These are phyloP conservation scores for Penicillium pancosmium DNA, from an alignment of 495 filamentous ascomycete genomes.

Conservation along the genomic window DNA sequence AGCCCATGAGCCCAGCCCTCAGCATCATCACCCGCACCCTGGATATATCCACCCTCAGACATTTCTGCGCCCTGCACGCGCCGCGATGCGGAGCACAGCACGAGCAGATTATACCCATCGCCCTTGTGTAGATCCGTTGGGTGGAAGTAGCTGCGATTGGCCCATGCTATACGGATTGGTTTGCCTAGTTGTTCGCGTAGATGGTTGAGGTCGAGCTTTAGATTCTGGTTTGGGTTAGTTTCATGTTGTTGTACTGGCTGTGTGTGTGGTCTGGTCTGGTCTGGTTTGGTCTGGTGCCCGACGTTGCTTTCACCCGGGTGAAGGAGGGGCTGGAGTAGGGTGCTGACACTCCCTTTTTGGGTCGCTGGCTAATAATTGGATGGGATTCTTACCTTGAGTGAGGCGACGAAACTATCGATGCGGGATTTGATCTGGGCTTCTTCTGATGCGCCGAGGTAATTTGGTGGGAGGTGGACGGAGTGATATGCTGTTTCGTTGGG, in stretches of 20 bases:
- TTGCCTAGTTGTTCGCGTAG: slow-evolving; percentile 40
- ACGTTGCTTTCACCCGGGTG: slow-evolving; percentile 12
- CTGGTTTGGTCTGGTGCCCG: slow-evolving; percentile 4
- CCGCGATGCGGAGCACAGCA: slow-evolving; percentile 81
- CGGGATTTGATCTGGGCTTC: slow-evolving; percentile 73
- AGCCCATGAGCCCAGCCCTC: slow-evolving; percentile 86
- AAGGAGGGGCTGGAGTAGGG: slow-evolving; percentile 5
- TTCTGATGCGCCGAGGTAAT: slow-evolving; percentile 71
- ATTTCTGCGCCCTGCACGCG: slow-evolving; percentile 66
- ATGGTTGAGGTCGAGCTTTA: slow-evolving; percentile 52
- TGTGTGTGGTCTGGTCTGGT: slow-evolving; percentile 4
- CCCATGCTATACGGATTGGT: slow-evolving; percentile 47
- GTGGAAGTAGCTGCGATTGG: slow-evolving; percentile 45
- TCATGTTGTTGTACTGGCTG: neutral
- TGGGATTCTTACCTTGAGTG: slow-evolving; percentile 52
- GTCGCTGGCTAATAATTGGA: neutral
- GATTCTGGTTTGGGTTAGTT: slow-evolving; percentile 31
- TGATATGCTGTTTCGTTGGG: slow-evolving; percentile 53
- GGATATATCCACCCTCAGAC: slow-evolving; percentile 79
- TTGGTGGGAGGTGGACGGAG: slow-evolving; percentile 63
- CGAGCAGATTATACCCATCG: slow-evolving; percentile 58
- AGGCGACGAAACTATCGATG: slow-evolving; percentile 65
- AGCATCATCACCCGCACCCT: slow-evolving; percentile 91
- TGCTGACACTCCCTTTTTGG: neutral
- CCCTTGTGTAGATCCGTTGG: slow-evolving; percentile 40